Evolutionary conservation across 1,139 yeast genomes (phyloP), one percentile per base, ranked within the genome.

Genomic region (Geotrichum fermentans): DNA sequence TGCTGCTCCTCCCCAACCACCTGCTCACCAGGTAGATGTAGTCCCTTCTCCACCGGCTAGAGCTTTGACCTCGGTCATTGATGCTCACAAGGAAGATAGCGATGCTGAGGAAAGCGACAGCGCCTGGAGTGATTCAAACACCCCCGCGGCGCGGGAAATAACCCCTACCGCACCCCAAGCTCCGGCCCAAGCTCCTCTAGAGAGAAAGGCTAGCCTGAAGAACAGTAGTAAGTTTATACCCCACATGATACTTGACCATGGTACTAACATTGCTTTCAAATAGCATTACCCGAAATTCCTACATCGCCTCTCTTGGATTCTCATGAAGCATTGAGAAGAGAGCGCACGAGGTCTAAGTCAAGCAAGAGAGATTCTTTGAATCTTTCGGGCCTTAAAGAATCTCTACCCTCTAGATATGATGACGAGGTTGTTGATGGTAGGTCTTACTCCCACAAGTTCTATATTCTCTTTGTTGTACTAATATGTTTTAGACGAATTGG

Each of bases 401-500:
- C 41, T 10, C 29, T 33, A 11, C 48, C 45, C 3, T 20, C 40
- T 2, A 24, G 42, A 30, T 13, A n/a, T n/a, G 34, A 41, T 38
- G 53, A 49, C 32, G 47, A 49, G 24, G 40, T 49, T 44, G 52
- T 39, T 13, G 50, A 40, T 22, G 42, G 47, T 44, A 38, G 21
- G 47, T 35, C 8, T 29, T 18, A 11, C 38, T 17, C 13, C 11
- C n/a, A n/a, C n/a, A 11, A 22, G n/a, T n/a, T n/a, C n/a, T n/a
- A 17, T 36, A n/a, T 18, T 28, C 3, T 26, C 17, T 38, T n/a
- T n/a, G n/a, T 14, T 35, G 3, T 43, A 26, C 14, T 21, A 35
- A 42, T 22, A 24, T 10, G 37, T 38, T 16, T 22, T 17, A 45
- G 64, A 62, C 35, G 66, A 61, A 42, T 53, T 64, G 14, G 68